phyloP scores from a whole-genome alignment of 1,139 yeast species.

The Hyphopichia fennica region DNA sequence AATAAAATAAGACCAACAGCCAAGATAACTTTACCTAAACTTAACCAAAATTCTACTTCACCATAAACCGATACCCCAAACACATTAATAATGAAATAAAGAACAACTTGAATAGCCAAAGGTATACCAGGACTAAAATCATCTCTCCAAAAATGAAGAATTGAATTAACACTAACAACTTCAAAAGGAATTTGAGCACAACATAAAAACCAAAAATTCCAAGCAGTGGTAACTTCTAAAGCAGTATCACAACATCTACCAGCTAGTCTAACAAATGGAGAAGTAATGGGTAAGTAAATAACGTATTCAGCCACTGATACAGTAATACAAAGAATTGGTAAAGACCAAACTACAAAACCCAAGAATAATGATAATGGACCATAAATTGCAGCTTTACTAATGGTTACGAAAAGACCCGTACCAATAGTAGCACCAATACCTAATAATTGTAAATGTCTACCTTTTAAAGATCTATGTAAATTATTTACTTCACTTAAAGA shows the following conservation, averaged over 20 bases:
- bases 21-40: constrained; percentile 47
- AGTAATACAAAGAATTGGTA: constrained; percentile 60
- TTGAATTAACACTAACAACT: constrained; percentile 74
- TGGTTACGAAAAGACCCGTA: constrained; percentile 43
- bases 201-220: constrained; percentile 77
- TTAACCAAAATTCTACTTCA: constrained; percentile 63
- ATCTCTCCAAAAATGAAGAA: constrained; percentile 72
- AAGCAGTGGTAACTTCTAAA: constrained; percentile 71
- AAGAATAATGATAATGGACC: constrained; percentile 51
- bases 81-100: constrained; percentile 58
- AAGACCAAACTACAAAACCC: constrained; percentile 42
- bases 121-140: constrained; percentile 64
- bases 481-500: constrained; percentile 10
- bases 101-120: constrained; percentile 53
- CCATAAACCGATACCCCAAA: constrained; percentile 68
- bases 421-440: constrained; percentile 55
- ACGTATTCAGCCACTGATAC: constrained; percentile 80
- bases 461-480: constrained; percentile 20
- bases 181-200: constrained; percentile 78
- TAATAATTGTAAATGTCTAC: constrained; percentile 48
- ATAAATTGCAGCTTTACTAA: constrained; percentile 40
- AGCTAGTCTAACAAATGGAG: constrained; percentile 52
- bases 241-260: constrained; percentile 60
- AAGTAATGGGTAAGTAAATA: constrained; percentile 68
- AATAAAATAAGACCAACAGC: constrained; percentile 17